Conservation (phyloP, 148 eudicot species). For the Cornus kousa region DNA sequence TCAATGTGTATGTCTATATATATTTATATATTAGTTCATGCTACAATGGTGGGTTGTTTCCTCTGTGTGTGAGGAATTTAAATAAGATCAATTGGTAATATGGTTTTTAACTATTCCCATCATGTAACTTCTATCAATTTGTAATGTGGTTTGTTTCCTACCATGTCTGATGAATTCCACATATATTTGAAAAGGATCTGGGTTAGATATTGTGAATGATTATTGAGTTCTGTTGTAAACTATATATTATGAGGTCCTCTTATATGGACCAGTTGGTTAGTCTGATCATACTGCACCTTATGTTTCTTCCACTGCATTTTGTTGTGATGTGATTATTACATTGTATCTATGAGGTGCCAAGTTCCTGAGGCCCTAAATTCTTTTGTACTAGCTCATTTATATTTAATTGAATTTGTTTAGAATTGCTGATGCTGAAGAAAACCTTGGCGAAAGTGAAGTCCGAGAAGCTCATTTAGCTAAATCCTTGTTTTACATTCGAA, state of each 20-base stretch:
- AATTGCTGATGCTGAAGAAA: constrained; percentile 98
- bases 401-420: constrained; percentile 31
- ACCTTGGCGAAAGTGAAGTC: constrained; percentile 97
- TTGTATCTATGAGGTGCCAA: neutral
- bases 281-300: neutral
- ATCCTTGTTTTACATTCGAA: constrained; percentile 74
- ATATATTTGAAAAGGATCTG: neutral
- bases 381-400: neutral
- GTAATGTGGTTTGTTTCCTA: neutral
- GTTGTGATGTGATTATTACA: neutral
- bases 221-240: neutral
- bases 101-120: neutral
- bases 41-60: too few relatives aligned
- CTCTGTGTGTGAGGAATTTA: neutral
- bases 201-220: neutral
- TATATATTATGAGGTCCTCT: neutral
- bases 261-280: neutral
- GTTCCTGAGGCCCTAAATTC: neutral
- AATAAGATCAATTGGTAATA: neutral
- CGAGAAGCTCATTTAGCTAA: constrained; percentile 99
- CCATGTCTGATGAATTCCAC: neutral
- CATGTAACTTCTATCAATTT: neutral
- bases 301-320: neutral
- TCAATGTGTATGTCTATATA: too few relatives aligned
- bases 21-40: too few relatives aligned